Evolutionary conservation across 2,329 filamentous ascomycete species (phyloP), one percentile per base, ranked within the genome.

Genomic region (Fusarium fracticaudum): DNA sequence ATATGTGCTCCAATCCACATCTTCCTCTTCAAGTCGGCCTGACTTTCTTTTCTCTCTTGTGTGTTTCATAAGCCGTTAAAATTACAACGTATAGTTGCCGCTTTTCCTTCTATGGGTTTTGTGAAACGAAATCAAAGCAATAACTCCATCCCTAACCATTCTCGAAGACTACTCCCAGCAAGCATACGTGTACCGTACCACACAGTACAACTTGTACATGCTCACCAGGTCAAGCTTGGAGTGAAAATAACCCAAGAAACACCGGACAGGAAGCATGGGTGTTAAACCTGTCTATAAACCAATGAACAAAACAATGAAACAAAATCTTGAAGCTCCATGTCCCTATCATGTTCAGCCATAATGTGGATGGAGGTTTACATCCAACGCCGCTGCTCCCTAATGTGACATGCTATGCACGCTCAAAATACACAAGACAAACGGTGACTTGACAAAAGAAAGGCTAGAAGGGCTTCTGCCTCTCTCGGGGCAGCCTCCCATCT

Each of bases 341-440:
- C 73, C 75, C 48, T 72, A 76, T 72, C 67, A 76, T 79, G 70
- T 74, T 79, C 74, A 79, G 72, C 70, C 79, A 76, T 80, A 68
- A 79, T 76, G 64, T 75, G 76, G 73, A 76, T 78, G 74, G 73
- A 78, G 73, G 76, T 79, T 72, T 66, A 67, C 74, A 79, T 80
- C 77, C 79, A 82, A 83, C 81, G 81, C 81, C 44, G 68, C 65
- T 77, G 76, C 79, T 80, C 75, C 77, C 61, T 78, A 75, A 79
- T 67, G 81, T 79, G 77, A 76, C 74, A 80, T 81, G 80, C 79
- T 74, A 82, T 80, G 79, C 80, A 76, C 80, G 82, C 81, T 81
- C 70, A 76, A 79, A 78, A 77, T 78, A 81, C 75, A 79, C 64
- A 75, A 79, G 69, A 75, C 70, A 75, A 74, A 70, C 67, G 53